Base-by-base conservation (phyloP, 805 yeast genomes). In the Candida tibetensis region DNA sequence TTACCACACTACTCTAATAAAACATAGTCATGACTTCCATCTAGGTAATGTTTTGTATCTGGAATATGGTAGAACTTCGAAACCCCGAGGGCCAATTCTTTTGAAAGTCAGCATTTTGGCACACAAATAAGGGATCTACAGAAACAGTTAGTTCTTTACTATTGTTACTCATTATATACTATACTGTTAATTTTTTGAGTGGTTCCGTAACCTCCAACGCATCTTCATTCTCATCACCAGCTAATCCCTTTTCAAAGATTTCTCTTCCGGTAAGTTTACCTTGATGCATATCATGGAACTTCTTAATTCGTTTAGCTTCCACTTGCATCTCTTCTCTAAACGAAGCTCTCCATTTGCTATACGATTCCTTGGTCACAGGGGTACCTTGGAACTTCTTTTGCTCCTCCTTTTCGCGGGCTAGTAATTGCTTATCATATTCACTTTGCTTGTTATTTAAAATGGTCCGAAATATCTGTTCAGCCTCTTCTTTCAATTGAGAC, bases 381-480 rank as follows among this genome's bases (percentile, higher is more conserved):
- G 98, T 93, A 25, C 99, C 99, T 28, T 72, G 70, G 63, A 91
- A 91, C 62, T 93, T 93, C 58, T 82, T 82, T 58, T 88, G 95
- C 57, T 89, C 96, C 59, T 82, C 82, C 50, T 70, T 73, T 58
- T 93, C 98, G 46, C 78, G 79, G 16, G 71, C 80, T 36, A 72
- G 65, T 14, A 84, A 62, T 45, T 73, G 75, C 35, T 71, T 67
- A 45, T 86, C 88, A 48, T 81, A 74, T 45, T 63, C 61, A 39
- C 72, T 71, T 51, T 86, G 90, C 26, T 66, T 70, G 4, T 47
- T 51, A 12, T 69, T 65, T 32, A 85, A 67, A 47, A 82, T 81
- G n/a, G 69, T 62, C 19, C 72, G 76, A 52, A 87, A 85, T 46
- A 77, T 53, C 17, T 61, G 62, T 51, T 93, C 99, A 10, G 87